Evolutionary conservation across 306 rosid species (phyloP).

Genomic region (Echinosophora koreensis): DNA sequence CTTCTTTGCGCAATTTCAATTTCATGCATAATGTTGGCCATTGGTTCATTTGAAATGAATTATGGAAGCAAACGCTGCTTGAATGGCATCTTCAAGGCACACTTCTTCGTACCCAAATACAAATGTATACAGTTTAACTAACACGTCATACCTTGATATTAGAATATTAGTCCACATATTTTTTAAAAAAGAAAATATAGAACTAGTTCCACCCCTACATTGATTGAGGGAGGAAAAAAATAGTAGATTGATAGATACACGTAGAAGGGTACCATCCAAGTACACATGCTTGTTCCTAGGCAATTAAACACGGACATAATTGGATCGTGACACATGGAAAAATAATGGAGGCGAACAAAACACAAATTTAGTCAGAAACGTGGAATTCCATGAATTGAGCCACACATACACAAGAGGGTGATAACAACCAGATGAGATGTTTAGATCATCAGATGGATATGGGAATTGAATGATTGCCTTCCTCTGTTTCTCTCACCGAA

Average conservation of each 20-base stretch:
- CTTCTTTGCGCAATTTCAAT: too few relatives aligned
- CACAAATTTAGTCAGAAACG: background rate
- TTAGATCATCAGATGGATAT: background rate
- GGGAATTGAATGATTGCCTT: slow-evolving; percentile 28
- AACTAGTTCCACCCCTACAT: too few relatives aligned
- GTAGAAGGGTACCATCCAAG: background rate
- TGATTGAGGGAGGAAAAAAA: background rate
- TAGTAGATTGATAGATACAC: background rate
- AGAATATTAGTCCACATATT: too few relatives aligned
- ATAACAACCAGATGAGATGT: slow-evolving; percentile 21
- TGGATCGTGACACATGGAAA: slow-evolving; percentile 35
- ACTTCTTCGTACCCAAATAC: too few relatives aligned
- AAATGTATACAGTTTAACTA: too few relatives aligned
- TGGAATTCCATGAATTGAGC: slow-evolving; percentile 33
- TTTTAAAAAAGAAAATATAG: too few relatives aligned
- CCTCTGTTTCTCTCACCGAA: slow-evolving; percentile 19
- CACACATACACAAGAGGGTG: slow-evolving; percentile 4
- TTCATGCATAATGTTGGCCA: too few relatives aligned
- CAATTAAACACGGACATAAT: slow-evolving; percentile 6
- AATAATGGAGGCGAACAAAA: slow-evolving; percentile 34
- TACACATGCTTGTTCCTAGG: slow-evolving; percentile 13
- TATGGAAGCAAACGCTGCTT: too few relatives aligned
- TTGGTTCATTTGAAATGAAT: too few relatives aligned
- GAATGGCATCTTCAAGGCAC: too few relatives aligned
- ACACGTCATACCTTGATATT: too few relatives aligned